These are phyloP conservation scores for Capsella rubella DNA, from an alignment of 441 rosid species.

Conservation along the genomic window DNA sequence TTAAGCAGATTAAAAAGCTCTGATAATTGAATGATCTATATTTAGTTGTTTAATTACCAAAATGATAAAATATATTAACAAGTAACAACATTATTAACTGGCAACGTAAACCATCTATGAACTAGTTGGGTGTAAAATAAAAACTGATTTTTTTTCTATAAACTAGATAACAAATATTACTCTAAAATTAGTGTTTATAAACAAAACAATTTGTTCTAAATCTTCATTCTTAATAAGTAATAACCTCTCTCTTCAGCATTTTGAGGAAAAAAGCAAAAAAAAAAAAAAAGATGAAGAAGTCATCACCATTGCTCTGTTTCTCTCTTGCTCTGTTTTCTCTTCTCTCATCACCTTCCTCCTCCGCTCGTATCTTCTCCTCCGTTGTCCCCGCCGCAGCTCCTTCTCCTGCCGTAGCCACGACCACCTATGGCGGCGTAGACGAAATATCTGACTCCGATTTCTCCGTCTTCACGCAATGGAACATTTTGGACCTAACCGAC, in stretches of 20 bases:
- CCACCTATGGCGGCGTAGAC: neutral
- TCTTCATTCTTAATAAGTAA: neutral
- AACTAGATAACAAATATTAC: constrained; percentile 4
- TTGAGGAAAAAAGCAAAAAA: too few relatives aligned
- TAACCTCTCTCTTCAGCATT: neutral
- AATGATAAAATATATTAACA: constrained; percentile 2
- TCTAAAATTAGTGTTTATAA: constrained; percentile 23
- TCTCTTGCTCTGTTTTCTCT: constrained; percentile 27
- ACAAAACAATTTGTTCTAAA: neutral
- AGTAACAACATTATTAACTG: constrained; percentile 9
- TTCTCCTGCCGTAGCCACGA: constrained; percentile 16
- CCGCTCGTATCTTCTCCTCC: constrained; percentile 32
- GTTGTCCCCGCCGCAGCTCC: constrained; percentile 23
- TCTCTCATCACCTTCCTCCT: constrained; percentile 18
- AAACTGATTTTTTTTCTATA: neutral
- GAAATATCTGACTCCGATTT: neutral
- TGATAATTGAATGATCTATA: neutral
- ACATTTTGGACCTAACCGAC: constrained; percentile 14
- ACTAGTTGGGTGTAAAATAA: neutral
- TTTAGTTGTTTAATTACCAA: neutral
- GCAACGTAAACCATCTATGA: constrained; percentile 6
- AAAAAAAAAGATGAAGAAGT: neutral
- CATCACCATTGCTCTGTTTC: constrained; percentile 27
- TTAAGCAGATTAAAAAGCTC: neutral
- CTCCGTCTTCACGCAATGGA: constrained; percentile 7